Conservation (phyloP, 1,284 basidiomycete species). For the Rugiboletus extremiorientalis region DNA sequence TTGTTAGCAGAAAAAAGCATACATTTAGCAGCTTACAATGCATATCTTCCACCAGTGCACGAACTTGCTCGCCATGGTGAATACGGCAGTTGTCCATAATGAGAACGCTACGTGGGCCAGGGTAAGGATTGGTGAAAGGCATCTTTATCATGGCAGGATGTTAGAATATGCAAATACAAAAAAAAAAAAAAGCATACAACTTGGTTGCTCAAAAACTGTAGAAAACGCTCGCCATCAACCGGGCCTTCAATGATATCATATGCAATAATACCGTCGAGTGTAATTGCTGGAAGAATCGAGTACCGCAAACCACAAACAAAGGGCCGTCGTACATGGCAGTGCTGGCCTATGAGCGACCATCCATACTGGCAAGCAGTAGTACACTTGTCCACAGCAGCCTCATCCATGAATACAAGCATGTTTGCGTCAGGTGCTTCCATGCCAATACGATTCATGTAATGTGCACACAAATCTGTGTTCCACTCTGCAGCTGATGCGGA, state of each 20-base stretch:
- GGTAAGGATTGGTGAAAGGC: background rate
- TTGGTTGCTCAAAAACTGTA: background rate
- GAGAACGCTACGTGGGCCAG: background rate
- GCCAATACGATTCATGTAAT: conserved; percentile 1
- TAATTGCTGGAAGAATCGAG: background rate
- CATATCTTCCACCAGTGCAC: no score
- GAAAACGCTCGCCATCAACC: background rate
- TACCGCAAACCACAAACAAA: no score
- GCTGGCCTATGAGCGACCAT: no score
- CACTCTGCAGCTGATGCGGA: background rate
- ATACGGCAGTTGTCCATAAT: no score
- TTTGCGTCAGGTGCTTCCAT: background rate
- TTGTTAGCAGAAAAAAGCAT: no score
- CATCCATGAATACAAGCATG: background rate
- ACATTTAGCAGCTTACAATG: no score
- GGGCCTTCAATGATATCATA: background rate
- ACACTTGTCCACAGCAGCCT: no score
- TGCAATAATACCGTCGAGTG: background rate
- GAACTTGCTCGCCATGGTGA: no score
- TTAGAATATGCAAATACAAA: no score
- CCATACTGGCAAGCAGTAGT: no score
- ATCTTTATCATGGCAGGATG: no score
- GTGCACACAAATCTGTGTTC: background rate
- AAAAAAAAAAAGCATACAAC: background rate
- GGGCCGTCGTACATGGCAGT: no score